Base-by-base conservation (phyloP, 2,329 filamentous ascomycete genomes). In the Myriosclerotinia duriaeana region DNA sequence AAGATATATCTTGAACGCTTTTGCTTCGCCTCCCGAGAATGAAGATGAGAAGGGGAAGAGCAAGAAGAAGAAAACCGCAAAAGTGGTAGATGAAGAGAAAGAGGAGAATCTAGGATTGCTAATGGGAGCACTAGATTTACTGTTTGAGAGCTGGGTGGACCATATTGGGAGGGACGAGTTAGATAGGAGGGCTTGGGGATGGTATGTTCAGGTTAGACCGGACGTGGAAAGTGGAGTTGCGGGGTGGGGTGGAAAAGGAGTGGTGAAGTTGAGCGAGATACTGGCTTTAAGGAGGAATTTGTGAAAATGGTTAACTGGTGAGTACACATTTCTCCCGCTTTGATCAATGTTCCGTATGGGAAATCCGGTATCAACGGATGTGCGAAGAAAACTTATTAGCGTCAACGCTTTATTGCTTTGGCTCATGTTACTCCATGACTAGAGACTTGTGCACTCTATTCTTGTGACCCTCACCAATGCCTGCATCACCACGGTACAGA, bases 211-310 rank as follows among this genome's bases (percentile, higher is more conserved):
- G 30, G 86, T 93, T 26, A 82, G 93, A 69, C 92, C 92, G 0
- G 88, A 91, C 26, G 89, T 96, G 2, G 87, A 90, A 67, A 79
- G 82, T 66, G 93, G 92, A 0, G 85, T 86, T 58, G 85, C 87
- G 26, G 92, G 93, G 1, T 96, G 92, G 92, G 92, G 92, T 38
- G 90, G 89, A 15, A 95, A 94, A 77, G 91, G 90, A 1, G 79
- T 81, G 64, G 80, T 96, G 38, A 87, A 82, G 71, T 76, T 96
- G 46, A 79, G 79, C 17, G 86, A 87, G 70, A 91, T 96, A 52
- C 76, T 93, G 70, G 82, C 82, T 11, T 73, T 91, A 69, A 81
- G 84, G 66, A 80, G 83, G 62, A 80, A 73, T 58, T 69, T 50
- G 44, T 74, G 63, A 72, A 17, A n/a, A 26, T 34, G n/a, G 20